A percentile compares a stretch with the other conserved stretches of the same genome.
Conservation (phyloP, 1,284 basidiomycete species). For the Malassezia globosa region DNA sequence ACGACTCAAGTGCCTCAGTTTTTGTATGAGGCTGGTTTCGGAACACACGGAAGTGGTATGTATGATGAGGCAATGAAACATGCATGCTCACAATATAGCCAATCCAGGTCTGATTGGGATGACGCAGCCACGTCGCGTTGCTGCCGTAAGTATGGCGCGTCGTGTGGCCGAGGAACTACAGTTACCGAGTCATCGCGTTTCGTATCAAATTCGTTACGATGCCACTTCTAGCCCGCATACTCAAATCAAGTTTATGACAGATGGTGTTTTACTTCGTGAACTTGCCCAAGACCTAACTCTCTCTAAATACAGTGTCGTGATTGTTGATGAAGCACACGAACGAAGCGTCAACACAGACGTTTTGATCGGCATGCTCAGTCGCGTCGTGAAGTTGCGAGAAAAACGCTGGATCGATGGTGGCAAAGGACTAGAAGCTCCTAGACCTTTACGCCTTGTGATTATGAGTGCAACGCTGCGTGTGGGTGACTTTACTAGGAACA, state of each 20-base stretch:
- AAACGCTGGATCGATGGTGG: slow-evolving; percentile 36
- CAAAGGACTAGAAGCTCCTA: slow-evolving; percentile 18
- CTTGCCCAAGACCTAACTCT: slow-evolving; percentile 81
- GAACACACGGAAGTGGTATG: slow-evolving; percentile 63
- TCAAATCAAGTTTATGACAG: slow-evolving; percentile 98
- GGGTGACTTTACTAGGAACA: slow-evolving; percentile 81
- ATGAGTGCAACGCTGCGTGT: slow-evolving; percentile 98
- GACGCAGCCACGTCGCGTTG: slow-evolving; percentile 93
- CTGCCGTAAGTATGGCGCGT: slow-evolving; percentile 85
- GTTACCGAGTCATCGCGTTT: slow-evolving; percentile 66
- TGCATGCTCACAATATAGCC: slow-evolving; percentile 53
- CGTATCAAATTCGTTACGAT: slow-evolving; percentile 95
- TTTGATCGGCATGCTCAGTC: slow-evolving; percentile 83
- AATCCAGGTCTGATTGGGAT: slow-evolving; percentile 97
- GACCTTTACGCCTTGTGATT: slow-evolving; percentile 84
- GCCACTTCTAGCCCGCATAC: slow-evolving; percentile 79
- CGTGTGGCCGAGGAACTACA: slow-evolving; percentile 82
- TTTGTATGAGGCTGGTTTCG: slow-evolving; percentile 87
- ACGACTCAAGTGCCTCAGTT: slow-evolving; percentile 96
- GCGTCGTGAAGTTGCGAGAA: slow-evolving; percentile 72
- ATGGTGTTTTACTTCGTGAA: slow-evolving; percentile 89
- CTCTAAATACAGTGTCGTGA: slow-evolving; percentile 69
- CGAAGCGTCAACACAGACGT: slow-evolving; percentile 97
- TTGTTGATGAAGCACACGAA: slow-evolving; percentile 97
- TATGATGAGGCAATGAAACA: not conserved